These are phyloP conservation scores for Phytopythium delawarense DNA, from an alignment of 352 stramenopile genomes.

Conservation along the genomic window DNA sequence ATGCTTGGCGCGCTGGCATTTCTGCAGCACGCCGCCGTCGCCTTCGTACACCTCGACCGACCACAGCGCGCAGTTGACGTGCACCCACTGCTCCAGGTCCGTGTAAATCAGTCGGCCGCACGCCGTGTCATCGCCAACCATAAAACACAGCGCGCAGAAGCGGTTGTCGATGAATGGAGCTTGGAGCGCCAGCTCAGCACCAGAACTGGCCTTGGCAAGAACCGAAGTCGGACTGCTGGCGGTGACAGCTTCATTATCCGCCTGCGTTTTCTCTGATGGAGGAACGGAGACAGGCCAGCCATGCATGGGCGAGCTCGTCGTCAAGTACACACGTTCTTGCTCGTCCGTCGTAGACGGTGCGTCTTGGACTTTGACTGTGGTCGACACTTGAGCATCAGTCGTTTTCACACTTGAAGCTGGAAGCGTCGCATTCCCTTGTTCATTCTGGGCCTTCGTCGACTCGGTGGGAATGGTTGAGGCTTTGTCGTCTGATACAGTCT, in stretches of 20 bases:
- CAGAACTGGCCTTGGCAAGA: neutral
- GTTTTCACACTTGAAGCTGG: neutral
- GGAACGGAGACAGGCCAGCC: slow-evolving; percentile 25
- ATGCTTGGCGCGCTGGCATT: slow-evolving; percentile 86
- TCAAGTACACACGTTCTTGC: slow-evolving; percentile 24
- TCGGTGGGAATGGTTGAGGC: neutral
- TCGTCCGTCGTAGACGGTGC: neutral
- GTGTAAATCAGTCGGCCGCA: slow-evolving; percentile 82
- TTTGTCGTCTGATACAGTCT: neutral
- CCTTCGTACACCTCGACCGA: slow-evolving; percentile 91
- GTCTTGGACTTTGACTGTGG: neutral
- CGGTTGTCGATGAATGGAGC: slow-evolving; percentile 51
- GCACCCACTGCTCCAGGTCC: slow-evolving; percentile 85
- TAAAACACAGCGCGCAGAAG: slow-evolving; percentile 79
- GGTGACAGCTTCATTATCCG: neutral
- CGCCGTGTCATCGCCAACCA: slow-evolving; percentile 64
- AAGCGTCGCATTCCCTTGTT: neutral
- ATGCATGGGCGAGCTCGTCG: slow-evolving; percentile 30
- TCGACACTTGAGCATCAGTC: neutral
- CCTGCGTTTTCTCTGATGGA: neutral
- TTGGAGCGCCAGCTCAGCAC: neutral
- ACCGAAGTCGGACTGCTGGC: neutral
- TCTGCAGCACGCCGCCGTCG: slow-evolving; percentile 58
- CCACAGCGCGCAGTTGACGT: slow-evolving; percentile 92
- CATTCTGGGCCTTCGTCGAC: neutral